Evolutionary conservation across 345 rosid species (phyloP).

Genomic region (Noccaea bulbosa): DNA sequence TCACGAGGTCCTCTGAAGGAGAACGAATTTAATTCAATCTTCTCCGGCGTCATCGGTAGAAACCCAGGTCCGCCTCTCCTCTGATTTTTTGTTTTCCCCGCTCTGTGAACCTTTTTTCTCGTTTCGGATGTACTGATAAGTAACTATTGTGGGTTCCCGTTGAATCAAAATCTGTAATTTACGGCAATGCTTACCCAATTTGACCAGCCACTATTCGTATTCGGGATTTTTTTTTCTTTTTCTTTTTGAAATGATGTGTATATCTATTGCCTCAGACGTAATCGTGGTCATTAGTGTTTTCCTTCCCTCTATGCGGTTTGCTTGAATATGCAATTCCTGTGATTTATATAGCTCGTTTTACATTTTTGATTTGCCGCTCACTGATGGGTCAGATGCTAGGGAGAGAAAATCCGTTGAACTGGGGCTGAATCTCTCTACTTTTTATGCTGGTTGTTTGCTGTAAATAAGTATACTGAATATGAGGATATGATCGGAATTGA

Average conservation of each 20-base stretch:
- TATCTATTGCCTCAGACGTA: neutral
- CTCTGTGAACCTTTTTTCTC: neutral
- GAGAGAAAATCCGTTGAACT: too few species aligned
- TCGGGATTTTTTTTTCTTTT: neutral
- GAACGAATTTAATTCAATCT: conserved; percentile 66
- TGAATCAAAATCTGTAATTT: conserved; percentile 21
- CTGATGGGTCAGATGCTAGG: neutral
- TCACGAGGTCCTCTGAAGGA: conserved; percentile 83
- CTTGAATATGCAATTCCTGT: neutral
- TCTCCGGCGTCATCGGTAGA: conserved; percentile 62
- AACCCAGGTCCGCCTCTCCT: conserved; percentile 60
- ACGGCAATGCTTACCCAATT: conserved; percentile 1
- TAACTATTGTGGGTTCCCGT: conserved; percentile 5
- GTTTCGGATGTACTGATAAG: neutral
- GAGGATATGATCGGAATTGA: neutral
- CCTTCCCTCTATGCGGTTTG: neutral
- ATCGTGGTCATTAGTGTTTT: neutral
- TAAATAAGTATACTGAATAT: neutral
- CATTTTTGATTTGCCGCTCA: neutral
- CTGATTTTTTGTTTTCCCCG: neutral
- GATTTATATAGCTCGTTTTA: neutral
- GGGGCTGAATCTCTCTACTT: too few species aligned
- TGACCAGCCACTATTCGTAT: neutral
- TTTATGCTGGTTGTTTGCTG: too few species aligned
- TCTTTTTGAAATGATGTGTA: neutral